Percentiles rank a stretch among this genome's conserved stretches.
Evolutionary conservation across 306 rosid genomes (phyloP).

Genomic region (Trichosanthes truncata): DNA sequence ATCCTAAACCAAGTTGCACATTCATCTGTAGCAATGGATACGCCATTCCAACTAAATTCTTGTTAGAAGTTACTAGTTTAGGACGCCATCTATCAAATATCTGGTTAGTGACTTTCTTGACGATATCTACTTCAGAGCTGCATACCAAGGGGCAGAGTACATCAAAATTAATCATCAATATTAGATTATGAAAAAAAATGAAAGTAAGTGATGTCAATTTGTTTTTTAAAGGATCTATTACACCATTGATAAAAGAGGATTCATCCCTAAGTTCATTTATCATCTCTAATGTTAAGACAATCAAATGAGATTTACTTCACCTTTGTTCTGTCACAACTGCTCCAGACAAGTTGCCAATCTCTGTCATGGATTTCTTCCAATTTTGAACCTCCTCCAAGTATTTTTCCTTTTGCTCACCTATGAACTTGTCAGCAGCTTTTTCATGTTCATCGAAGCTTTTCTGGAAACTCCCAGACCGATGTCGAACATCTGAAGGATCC

Average conservation of each 20-base stretch:
- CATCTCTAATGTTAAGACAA: not conserved
- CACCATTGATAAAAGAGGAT: not conserved
- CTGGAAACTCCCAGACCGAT: conserved; percentile 13
- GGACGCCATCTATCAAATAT: not conserved
- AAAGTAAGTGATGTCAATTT: not conserved
- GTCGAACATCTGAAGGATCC: conserved; percentile 17
- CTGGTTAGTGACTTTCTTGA: not conserved
- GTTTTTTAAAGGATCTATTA: not conserved
- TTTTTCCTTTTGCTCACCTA: not conserved
- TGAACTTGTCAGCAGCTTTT: not conserved
- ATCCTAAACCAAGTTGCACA: not conserved
- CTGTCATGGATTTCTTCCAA: not conserved
- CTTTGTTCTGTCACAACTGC: not conserved
- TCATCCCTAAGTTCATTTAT: not conserved
- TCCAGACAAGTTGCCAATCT: not conserved
- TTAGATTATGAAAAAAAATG: not conserved
- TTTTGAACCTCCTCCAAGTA: not conserved
- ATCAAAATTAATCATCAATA: not conserved
- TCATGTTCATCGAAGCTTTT: conserved; percentile 13
- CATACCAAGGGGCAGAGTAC: not conserved
- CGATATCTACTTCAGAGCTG: not conserved
- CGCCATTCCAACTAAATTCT: conserved; percentile 9
- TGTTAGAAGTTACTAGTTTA: not conserved
- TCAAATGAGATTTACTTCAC: not conserved
- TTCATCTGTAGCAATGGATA: not conserved